A percentile compares a stretch with the other conserved stretches of the same genome.
These are phyloP conservation scores for Tulasnella calospora DNA, from an alignment of 768 basidiomycete genomes.

Conservation along the genomic window DNA sequence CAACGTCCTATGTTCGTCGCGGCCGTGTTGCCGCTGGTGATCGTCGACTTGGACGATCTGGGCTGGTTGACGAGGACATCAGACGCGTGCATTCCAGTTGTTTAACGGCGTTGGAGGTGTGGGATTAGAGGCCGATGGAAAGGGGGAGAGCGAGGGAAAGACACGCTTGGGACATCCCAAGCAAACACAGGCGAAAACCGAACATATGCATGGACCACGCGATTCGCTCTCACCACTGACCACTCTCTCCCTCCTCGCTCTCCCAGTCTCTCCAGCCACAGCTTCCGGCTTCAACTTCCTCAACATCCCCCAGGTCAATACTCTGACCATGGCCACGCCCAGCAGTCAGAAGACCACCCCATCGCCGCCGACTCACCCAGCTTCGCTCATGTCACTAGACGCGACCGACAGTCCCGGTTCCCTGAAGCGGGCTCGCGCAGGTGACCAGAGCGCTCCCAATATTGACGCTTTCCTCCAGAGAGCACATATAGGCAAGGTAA, in stretches of 20 bases:
- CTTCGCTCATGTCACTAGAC: constrained; percentile 39
- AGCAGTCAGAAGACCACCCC: constrained; percentile 70
- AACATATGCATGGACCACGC: constrained; percentile 16
- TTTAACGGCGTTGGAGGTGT: neutral
- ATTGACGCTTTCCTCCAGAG: constrained; percentile 53
- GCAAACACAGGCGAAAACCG: constrained; percentile 9
- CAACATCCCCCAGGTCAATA: constrained; percentile 18
- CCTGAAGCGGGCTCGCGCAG: constrained; percentile 40
- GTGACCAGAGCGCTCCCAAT: constrained; percentile 65
- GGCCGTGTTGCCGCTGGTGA: neutral
- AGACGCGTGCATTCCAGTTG: neutral
- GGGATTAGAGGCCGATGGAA: neutral
- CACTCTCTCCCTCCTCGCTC: constrained; percentile 35
- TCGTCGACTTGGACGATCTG: neutral
- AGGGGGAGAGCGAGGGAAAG: constrained; percentile 11
- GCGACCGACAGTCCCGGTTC: constrained; percentile 39
- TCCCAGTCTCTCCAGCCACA: constrained; percentile 41
- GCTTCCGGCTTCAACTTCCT: constrained; percentile 34
- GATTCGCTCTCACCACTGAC: constrained; percentile 20
- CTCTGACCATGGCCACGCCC: constrained; percentile 61
- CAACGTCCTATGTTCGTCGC: neutral
- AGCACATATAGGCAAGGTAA: constrained; percentile 74
- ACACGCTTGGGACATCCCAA: neutral
- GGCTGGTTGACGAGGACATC: neutral
- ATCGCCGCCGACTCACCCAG: constrained; percentile 65